These are phyloP conservation scores for Hyphodiscus sp. DNA, from an alignment of 2,329 filamentous ascomycete genomes.

Conservation along the genomic window DNA sequence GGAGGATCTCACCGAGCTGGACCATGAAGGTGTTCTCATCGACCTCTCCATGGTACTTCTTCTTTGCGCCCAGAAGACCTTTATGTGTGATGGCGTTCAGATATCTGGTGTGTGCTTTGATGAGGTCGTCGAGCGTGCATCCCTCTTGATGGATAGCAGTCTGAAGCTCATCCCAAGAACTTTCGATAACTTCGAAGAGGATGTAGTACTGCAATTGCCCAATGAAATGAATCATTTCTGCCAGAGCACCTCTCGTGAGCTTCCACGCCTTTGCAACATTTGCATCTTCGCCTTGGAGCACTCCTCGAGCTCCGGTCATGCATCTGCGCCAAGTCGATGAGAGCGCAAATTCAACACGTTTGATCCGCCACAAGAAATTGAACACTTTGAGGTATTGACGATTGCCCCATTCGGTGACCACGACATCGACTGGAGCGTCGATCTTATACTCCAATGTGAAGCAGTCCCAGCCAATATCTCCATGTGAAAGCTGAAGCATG, in stretches of 20 bases:
- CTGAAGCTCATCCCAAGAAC: conserved; percentile 88
- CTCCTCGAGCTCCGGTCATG: conserved; percentile 92
- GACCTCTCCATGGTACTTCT: conserved; percentile 37
- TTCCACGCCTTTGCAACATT: conserved; percentile 81
- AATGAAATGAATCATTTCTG: conserved; percentile 98
- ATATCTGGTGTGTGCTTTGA: conserved; percentile 84
- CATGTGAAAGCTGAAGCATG: conserved; percentile 93
- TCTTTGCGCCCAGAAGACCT: conserved; percentile 74
- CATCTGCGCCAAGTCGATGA: conserved; percentile 87
- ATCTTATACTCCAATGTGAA: conserved; percentile 99
- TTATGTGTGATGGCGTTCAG: conserved; percentile 94
- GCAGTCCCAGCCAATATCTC: conserved; percentile 98
- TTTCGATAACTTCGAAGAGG: conserved; percentile 95
- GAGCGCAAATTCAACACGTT: conserved; percentile 92
- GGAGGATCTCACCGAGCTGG: conserved; percentile 87
- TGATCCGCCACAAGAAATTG: conserved; percentile 98
- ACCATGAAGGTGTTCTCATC: conserved; percentile 73
- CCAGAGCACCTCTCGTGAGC: conserved; percentile 75
- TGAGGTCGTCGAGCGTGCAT: conserved; percentile 90
- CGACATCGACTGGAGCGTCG: conserved; percentile 90
- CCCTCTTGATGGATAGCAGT: conserved; percentile 74
- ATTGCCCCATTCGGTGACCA: conserved; percentile 91
- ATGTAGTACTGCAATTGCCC: conserved; percentile 98
- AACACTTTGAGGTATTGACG: conserved; percentile 98
- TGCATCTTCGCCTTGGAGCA: conserved; percentile 68